Evolutionary conservation across 148 eudicot species (phyloP).

Genomic region (Rhododendron williamsianum): DNA sequence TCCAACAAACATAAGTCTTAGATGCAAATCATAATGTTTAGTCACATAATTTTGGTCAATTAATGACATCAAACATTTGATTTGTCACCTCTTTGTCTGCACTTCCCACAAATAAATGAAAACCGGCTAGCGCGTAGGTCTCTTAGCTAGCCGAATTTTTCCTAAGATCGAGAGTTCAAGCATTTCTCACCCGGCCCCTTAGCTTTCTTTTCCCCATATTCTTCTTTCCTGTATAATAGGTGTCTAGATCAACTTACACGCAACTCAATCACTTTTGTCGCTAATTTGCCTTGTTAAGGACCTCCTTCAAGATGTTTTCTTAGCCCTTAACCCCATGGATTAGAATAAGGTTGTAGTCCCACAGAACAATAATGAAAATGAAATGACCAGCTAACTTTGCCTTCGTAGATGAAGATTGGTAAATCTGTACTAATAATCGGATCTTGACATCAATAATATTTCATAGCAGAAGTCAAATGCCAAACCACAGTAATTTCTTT

Average conservation of each 20-base stretch:
- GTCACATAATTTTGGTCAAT: too few species aligned
- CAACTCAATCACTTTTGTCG: not conserved
- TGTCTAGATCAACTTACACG: not conserved
- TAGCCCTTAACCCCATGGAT: not conserved
- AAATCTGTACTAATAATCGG: not conserved
- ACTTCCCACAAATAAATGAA: not conserved
- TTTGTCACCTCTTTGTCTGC: not conserved
- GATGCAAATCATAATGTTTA: not conserved
- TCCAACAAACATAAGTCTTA: not conserved
- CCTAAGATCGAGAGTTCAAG: constrained; percentile 17
- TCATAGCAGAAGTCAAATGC: not conserved
- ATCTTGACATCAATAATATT: not conserved
- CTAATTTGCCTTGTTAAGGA: not conserved
- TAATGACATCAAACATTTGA: too few species aligned
- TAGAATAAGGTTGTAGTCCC: not conserved
- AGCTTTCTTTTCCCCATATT: not conserved
- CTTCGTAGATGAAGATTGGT: not conserved
- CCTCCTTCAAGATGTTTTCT: not conserved
- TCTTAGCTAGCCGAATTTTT: constrained; percentile 18
- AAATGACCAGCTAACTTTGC: not conserved
- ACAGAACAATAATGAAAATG: not conserved
- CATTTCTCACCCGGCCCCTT: constrained; percentile 14
- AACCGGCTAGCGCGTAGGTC: constrained; percentile 14
- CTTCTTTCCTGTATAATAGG: not conserved
- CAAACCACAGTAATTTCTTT: not conserved